These are phyloP conservation scores for Notholithocarpus densiflorus DNA, from an alignment of 306 rosid species.

Conservation along the genomic window DNA sequence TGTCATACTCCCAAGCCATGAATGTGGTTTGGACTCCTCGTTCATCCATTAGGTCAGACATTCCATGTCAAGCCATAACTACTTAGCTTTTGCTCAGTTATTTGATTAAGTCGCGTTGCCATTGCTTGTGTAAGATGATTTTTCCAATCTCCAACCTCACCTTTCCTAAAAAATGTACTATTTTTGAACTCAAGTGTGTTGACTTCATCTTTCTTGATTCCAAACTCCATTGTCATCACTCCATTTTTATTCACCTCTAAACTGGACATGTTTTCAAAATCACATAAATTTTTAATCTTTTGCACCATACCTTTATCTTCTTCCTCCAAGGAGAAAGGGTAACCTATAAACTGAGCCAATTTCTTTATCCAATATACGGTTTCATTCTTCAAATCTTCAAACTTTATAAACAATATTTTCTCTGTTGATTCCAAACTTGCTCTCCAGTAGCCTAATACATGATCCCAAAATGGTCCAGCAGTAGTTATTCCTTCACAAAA, in stretches of 20 bases:
- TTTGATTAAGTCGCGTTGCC: neutral
- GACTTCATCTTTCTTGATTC: too few relatives aligned
- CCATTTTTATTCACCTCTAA: constrained; percentile 24
- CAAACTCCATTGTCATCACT: neutral
- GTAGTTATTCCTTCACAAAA: constrained; percentile 17
- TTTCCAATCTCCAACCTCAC: constrained; percentile 22
- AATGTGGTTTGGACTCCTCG: too few relatives aligned
- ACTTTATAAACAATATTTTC: constrained; percentile 12
- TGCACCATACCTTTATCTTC: constrained; percentile 1
- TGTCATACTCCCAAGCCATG: neutral
- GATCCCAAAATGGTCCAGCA: constrained; percentile 18
- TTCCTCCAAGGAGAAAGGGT: constrained; percentile 18
- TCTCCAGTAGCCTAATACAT: constrained; percentile 21
- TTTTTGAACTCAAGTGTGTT: neutral
- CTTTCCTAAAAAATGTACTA: constrained; percentile 6
- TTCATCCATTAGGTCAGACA: too few relatives aligned
- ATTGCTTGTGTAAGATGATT: constrained; percentile 8
- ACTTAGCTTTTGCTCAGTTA: constrained; percentile 12
- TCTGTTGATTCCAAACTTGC: constrained; percentile 17
- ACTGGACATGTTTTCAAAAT: constrained; percentile 14
- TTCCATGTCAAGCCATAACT: too few relatives aligned
- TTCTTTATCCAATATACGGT: neutral
- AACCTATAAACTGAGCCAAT: constrained; percentile 22
- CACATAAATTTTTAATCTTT: constrained; percentile 6
- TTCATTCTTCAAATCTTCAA: constrained; percentile 21